Evolutionary conservation across 2,329 filamentous ascomycete species (phyloP).

Genomic region (Coniochaeta sp.): DNA sequence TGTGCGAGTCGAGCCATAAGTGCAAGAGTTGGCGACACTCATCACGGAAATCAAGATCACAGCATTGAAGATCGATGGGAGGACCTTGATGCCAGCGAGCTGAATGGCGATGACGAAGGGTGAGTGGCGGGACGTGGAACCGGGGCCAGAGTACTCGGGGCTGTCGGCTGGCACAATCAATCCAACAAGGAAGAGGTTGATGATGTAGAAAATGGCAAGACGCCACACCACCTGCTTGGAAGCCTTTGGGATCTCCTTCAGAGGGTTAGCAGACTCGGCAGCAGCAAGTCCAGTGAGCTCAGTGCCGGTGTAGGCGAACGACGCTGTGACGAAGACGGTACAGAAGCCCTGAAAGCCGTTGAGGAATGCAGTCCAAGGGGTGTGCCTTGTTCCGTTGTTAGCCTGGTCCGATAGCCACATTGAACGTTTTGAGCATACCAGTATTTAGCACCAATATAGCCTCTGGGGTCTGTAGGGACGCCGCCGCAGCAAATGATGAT

Average conservation of each 20-base stretch:
- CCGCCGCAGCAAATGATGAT: conserved; percentile 49
- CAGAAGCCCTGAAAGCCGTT: conserved; percentile 37
- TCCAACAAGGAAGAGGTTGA: conserved; percentile 34
- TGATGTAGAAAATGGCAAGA: conserved; percentile 37
- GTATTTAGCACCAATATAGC: conserved; percentile 51
- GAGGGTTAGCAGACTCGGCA: conserved; percentile 35
- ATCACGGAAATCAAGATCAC: conserved; percentile 37
- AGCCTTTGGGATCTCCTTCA: conserved; percentile 34
- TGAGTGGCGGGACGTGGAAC: conserved; percentile 25
- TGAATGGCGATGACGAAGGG: conserved; percentile 38
- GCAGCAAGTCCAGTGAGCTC: conserved; percentile 38
- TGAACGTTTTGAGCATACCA: conserved; percentile 39
- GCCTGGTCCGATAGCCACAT: neutral
- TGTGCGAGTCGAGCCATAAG: conserved; percentile 35
- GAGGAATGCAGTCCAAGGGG: conserved; percentile 30
- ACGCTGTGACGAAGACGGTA: conserved; percentile 36
- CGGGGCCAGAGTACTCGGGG: conserved; percentile 22
- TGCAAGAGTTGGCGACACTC: conserved; percentile 34
- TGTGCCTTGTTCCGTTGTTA: neutral
- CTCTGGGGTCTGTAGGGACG: conserved; percentile 33
- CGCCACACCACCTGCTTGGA: conserved; percentile 42
- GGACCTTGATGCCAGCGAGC: conserved; percentile 33
- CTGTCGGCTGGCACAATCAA: conserved; percentile 30
- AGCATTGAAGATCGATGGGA: conserved; percentile 40
- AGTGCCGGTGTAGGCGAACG: conserved; percentile 37